A percentile compares a stretch with the other conserved stretches of the same genome.
Conservation (phyloP, 331 rosid genomes). For the Prunus yedoensis region DNA sequence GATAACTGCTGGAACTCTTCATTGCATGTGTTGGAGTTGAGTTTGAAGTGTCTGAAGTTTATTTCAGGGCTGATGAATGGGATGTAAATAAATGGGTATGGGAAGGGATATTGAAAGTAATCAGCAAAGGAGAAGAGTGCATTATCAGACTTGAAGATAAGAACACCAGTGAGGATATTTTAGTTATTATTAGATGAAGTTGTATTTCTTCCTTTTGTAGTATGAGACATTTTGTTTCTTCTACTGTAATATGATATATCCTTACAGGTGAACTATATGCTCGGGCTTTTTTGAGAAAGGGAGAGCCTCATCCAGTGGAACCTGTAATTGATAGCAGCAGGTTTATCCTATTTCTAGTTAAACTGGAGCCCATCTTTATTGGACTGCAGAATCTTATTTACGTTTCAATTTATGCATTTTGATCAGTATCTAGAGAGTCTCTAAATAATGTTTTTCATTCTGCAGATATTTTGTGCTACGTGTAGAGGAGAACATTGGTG, state of each 20-base stretch:
- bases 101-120: constrained; percentile 86
- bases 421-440: constrained; percentile 16
- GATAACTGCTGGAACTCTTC: constrained; percentile 6
- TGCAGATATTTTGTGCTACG: constrained; percentile 98
- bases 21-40: constrained; percentile 16
- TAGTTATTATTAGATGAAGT: constrained; percentile 17
- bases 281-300: constrained; percentile 90
- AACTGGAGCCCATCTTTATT: constrained; percentile 1
- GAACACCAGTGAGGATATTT: constrained; percentile 58
- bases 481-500: constrained; percentile 93
- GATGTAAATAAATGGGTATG: constrained; percentile 98
- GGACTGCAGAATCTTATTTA: not conserved
- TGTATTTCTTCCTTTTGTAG: constrained; percentile 4
- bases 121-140: constrained; percentile 92
- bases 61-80: constrained; percentile 98
- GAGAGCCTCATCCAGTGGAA: constrained; percentile 94
- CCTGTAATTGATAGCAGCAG: constrained; percentile 99
- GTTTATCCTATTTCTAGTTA: constrained; percentile 42
- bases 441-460: constrained; percentile 15
- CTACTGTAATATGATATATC: constrained; percentile 19
- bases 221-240: constrained; percentile 14
- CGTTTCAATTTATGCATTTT: constrained; percentile 12
- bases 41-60: constrained; percentile 35
- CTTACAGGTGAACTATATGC: constrained; percentile 90
- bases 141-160: constrained; percentile 91